phyloP scores from a whole-genome alignment of 257 asterid genomes.

The Oldenlandia corymbosa region DNA sequence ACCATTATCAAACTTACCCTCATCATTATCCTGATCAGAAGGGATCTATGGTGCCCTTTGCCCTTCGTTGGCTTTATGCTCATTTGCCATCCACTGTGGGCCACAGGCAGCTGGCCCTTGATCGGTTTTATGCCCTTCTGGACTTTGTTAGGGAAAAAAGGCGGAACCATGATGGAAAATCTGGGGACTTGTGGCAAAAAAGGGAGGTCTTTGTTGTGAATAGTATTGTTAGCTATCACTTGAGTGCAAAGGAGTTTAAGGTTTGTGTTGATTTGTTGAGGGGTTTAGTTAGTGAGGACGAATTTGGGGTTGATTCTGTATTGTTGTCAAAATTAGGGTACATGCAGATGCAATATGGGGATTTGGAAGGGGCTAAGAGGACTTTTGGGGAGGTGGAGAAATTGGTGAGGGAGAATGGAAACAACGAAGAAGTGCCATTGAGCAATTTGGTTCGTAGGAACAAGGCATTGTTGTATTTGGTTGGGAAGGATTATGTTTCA shows the following conservation, averaged over 20 bases:
- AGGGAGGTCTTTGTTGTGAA: conserved; percentile 59
- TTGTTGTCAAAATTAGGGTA: conserved; percentile 71
- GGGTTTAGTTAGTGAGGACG: conserved; percentile 35
- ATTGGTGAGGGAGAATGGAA: conserved; percentile 25
- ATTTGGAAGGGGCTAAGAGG: conserved; percentile 70
- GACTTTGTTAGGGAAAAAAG: conserved; percentile 48
- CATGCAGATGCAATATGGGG: conserved; percentile 93
- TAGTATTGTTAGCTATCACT: conserved; percentile 71
- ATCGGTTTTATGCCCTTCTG: conserved; percentile 67
- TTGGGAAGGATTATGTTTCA: conserved; percentile 82
- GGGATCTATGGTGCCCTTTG: conserved; percentile 89
- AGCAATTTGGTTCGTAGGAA: conserved; percentile 78
- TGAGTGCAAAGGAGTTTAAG: conserved; percentile 76
- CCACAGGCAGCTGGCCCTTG: conserved; percentile 65
- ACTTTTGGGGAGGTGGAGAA: conserved; percentile 60
- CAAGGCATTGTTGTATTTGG: conserved; percentile 79
- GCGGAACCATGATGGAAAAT: conserved; percentile 9
- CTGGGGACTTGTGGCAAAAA: conserved; percentile 46
- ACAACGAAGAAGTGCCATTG: conserved; percentile 39
- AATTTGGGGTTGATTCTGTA: conserved; percentile 37
- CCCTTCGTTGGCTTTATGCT: conserved; percentile 86
- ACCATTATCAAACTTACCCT: conserved; percentile 55
- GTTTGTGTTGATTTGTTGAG: conserved; percentile 58
- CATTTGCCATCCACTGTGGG: conserved; percentile 70
- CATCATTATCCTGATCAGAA: conserved; percentile 60